Percentiles rank a stretch among this genome's conserved stretches.
phyloP scores from a whole-genome alignment of 768 basidiomycete species.

The Tulasnella sp. region DNA sequence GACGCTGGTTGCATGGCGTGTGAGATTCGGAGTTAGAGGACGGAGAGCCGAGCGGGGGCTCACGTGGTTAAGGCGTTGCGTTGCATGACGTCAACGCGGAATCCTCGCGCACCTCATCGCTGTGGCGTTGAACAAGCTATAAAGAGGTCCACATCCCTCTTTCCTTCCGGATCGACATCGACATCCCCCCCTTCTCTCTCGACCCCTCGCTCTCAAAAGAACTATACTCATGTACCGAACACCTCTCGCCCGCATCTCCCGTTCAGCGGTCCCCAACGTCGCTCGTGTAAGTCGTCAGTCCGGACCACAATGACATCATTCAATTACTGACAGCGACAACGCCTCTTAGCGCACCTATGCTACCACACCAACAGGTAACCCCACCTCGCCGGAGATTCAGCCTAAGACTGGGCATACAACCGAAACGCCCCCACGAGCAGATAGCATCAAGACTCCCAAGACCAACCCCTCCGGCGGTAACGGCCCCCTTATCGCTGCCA shows the following conservation, averaged over 20 bases:
- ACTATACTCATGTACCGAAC: slow-evolving; percentile 1
- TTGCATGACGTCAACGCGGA: slow-evolving; percentile 4
- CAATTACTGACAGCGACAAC: not conserved
- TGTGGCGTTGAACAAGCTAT: not conserved
- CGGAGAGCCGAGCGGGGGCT: not conserved
- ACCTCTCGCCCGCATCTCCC: slow-evolving; percentile 1
- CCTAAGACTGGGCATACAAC: not conserved
- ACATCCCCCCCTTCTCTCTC: not conserved
- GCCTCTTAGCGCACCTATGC: not conserved
- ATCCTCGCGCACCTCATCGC: slow-evolving; percentile 4
- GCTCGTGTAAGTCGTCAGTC: slow-evolving; percentile 13
- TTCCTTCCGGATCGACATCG: not conserved
- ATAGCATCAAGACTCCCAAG: not conserved
- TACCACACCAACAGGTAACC: not conserved
- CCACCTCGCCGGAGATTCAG: not conserved
- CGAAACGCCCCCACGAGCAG: not conserved
- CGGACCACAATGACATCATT: not conserved
- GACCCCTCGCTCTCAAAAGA: not conserved
- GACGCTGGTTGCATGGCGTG: not conserved
- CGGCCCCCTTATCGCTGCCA: slow-evolving; percentile 2
- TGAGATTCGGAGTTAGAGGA: not conserved
- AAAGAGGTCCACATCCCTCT: not conserved
- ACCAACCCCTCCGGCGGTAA: slow-evolving; percentile 11
- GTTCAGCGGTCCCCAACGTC: not conserved
- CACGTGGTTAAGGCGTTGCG: slow-evolving; percentile 1